Percentiles rank a stretch among this genome's conserved stretches.
Conservation (phyloP, 1,284 basidiomycete genomes). For the Singerocomus inundabilis region DNA sequence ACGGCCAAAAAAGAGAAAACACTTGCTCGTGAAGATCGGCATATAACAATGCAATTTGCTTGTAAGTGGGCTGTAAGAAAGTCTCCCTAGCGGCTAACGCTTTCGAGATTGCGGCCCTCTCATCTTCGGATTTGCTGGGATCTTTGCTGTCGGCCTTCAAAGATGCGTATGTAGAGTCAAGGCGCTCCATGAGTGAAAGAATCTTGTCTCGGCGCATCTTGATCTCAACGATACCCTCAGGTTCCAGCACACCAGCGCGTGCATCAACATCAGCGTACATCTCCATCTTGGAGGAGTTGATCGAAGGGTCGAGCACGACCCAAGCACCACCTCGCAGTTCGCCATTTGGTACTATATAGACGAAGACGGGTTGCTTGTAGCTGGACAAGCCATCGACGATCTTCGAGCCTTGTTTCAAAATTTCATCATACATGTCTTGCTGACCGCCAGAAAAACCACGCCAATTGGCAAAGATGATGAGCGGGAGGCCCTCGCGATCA, state of each 20-base stretch:
- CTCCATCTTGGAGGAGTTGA: conserved; percentile 97
- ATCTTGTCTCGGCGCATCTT: conserved; percentile 93
- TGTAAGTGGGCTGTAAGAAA: conserved; percentile 85
- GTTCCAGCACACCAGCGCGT: conserved; percentile 96
- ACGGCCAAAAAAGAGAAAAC: background rate
- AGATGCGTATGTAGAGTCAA: conserved; percentile 82
- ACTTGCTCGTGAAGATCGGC: conserved; percentile 95
- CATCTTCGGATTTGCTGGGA: conserved; percentile 65
- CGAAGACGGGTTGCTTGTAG: conserved; percentile 99
- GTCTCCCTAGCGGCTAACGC: conserved; percentile 80
- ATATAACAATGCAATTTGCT: conserved; percentile 91
- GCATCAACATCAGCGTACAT: conserved; percentile 98
- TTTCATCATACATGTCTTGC: conserved; percentile 97
- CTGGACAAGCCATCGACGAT: conserved; percentile 97
- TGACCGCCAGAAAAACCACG: conserved; percentile 99
- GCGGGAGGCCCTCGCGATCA: conserved; percentile 93
- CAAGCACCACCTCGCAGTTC: conserved; percentile 99
- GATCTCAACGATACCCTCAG: conserved; percentile 96
- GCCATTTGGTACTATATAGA: conserved; percentile 98
- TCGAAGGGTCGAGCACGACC: conserved; percentile 98
- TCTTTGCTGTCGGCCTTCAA: conserved; percentile 84
- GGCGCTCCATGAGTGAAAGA: conserved; percentile 87
- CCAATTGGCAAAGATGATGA: conserved; percentile 99
- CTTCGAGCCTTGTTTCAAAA: conserved; percentile 92
- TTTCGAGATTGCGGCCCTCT: conserved; percentile 67